Conservation (phyloP, 2,329 filamentous ascomycete species). For the Ascochyta koolunga region DNA sequence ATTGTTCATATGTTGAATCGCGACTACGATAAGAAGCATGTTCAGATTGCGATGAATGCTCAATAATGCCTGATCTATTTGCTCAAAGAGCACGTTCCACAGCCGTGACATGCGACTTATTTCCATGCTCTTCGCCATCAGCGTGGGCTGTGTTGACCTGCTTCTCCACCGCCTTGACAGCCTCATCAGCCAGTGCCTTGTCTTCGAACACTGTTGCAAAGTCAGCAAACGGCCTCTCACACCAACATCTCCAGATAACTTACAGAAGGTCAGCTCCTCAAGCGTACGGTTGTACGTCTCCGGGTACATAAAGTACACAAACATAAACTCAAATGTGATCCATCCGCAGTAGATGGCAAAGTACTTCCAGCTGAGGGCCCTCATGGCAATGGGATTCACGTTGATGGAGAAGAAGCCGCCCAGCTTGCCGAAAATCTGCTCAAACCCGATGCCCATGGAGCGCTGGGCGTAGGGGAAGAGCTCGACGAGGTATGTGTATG, state of each 20-base stretch:
- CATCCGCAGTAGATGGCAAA: conserved; percentile 63
- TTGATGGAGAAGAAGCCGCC: conserved; percentile 53
- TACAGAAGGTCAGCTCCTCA: conserved; percentile 65
- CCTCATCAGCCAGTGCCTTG: conserved; percentile 41
- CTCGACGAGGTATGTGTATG: conserved; percentile 67
- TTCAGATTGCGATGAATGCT: not conserved
- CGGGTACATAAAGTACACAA: conserved; percentile 66
- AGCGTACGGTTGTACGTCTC: conserved; percentile 61
- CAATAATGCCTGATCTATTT: not conserved
- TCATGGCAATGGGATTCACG: conserved; percentile 67
- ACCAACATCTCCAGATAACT: conserved; percentile 3
- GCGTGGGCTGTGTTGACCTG: conserved; percentile 34
- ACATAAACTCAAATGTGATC: conserved; percentile 60
- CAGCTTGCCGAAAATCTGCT: conserved; percentile 60
- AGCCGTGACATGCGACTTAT: conserved; percentile 28
- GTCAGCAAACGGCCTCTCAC: conserved; percentile 10
- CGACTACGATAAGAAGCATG: no score
- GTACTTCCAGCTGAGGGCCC: conserved; percentile 60
- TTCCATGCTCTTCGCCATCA: conserved; percentile 19
- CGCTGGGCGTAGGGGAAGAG: conserved; percentile 64
- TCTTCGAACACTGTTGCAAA: conserved; percentile 41
- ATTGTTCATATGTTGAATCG: no score
- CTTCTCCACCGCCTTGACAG: conserved; percentile 44
- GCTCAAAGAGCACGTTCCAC: conserved; percentile 26
- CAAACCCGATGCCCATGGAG: conserved; percentile 64